Evolutionary conservation across 2,329 filamentous ascomycete species (phyloP).

Genomic region (Bipolaris gigantea): DNA sequence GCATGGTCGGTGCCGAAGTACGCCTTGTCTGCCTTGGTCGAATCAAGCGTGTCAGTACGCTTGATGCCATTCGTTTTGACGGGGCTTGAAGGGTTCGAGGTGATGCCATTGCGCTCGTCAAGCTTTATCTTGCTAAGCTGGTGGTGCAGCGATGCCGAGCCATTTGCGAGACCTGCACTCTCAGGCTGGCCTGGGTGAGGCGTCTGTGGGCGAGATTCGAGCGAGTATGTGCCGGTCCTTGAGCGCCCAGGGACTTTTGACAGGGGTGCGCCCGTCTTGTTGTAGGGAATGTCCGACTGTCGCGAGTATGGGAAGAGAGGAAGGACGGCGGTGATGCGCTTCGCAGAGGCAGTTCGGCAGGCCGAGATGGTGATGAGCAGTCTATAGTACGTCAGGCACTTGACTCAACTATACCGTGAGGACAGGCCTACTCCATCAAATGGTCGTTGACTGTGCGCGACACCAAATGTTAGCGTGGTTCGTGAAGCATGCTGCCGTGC

Average conservation of each 20-base stretch:
- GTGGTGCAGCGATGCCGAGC: conserved; percentile 70
- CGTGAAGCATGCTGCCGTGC: conserved; percentile 6
- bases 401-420: conserved; percentile 26
- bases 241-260: conserved; percentile 60
- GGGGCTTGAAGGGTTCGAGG: conserved; percentile 32
- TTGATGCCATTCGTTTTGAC: conserved; percentile 30
- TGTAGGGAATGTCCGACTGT: conserved; percentile 95
- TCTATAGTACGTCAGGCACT: conserved; percentile 34
- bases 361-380: conserved; percentile 98
- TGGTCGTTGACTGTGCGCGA: conserved; percentile 76
- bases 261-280: conserved; percentile 89
- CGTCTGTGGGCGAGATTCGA: conserved; percentile 88
- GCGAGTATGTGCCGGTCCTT: conserved; percentile 67
- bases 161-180: conserved; percentile 66
- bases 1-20: conserved; percentile 28
- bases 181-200: conserved; percentile 73
- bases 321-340: conserved; percentile 88
- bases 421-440: conserved; percentile 69
- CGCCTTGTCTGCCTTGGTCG: conserved; percentile 33
- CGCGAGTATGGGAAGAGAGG: conserved; percentile 96
- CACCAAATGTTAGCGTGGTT: conserved; percentile 20
- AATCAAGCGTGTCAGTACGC: conserved; percentile 40
- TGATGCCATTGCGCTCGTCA: conserved; percentile 56
- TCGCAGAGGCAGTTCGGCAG: conserved; percentile 91
- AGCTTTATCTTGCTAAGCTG: conserved; percentile 70